These are phyloP conservation scores for Hortiboletus campestris DNA, from an alignment of 768 basidiomycete genomes.

Conservation along the genomic window DNA sequence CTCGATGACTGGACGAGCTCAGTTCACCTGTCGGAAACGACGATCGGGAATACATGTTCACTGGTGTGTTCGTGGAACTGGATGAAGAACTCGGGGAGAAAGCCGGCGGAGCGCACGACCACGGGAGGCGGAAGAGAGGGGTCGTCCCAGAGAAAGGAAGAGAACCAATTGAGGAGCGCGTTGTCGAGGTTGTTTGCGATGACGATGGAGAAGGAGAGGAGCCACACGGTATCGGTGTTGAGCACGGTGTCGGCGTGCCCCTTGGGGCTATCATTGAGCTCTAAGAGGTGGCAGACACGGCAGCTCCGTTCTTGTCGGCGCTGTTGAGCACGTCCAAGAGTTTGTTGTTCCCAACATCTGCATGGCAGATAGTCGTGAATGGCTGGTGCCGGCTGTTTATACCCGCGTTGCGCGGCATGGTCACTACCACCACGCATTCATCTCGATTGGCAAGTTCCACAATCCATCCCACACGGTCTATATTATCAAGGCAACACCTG, in stretches of 20 bases:
- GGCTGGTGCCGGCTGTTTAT: constrained; percentile 95
- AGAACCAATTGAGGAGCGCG: constrained; percentile 52
- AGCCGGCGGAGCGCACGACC: constrained; percentile 81
- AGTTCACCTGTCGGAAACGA: not conserved
- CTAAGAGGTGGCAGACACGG: constrained; percentile 75
- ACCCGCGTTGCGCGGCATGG: too few species aligned
- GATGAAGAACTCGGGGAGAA: constrained; percentile 83
- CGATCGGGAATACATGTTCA: constrained; percentile 37
- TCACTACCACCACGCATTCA: too few species aligned
- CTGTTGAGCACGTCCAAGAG: constrained; percentile 76
- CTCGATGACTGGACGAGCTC: constrained; percentile 65
- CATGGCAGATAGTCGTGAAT: constrained; percentile 75
- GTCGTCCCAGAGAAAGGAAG: constrained; percentile 66
- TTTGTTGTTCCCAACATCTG: constrained; percentile 95
- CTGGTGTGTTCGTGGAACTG: constrained; percentile 88
- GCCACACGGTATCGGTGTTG: constrained; percentile 47
- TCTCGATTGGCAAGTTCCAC: too few species aligned
- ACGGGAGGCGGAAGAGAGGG: constrained; percentile 62
- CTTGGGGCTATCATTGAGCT: constrained; percentile 86
- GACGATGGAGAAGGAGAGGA: constrained; percentile 71
- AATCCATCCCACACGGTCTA: too few species aligned
- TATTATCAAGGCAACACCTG: too few species aligned
- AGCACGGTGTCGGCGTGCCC: constrained; percentile 67
- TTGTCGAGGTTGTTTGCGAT: constrained; percentile 80
- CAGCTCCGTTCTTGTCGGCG: constrained; percentile 75